These are phyloP conservation scores for Colletotrichum lentis DNA, from an alignment of 2,329 filamentous ascomycete genomes.

Conservation along the genomic window DNA sequence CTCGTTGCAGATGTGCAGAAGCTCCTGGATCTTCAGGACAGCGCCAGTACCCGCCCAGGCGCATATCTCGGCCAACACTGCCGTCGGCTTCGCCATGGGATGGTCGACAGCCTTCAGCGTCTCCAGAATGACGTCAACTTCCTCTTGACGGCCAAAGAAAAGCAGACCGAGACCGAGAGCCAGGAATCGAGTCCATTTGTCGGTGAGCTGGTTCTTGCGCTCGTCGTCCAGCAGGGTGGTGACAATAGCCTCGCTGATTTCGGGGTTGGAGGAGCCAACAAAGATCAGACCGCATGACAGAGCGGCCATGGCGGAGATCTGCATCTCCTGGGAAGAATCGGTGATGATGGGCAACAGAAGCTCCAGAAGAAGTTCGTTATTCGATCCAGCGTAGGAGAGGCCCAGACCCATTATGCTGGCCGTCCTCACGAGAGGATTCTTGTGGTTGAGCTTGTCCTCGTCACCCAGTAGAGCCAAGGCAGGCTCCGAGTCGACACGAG, in stretches of 20 bases:
- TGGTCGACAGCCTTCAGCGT: conserved; percentile 97
- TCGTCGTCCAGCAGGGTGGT: conserved; percentile 94
- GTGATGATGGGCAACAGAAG: conserved; percentile 85
- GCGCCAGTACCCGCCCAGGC: conserved; percentile 98
- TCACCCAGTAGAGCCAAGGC: conserved; percentile 88
- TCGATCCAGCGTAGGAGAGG: conserved; percentile 91
- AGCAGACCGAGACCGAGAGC: conserved; percentile 90
- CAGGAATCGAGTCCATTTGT: conserved; percentile 98
- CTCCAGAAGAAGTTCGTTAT: conserved; percentile 88
- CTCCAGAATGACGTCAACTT: conserved; percentile 97
- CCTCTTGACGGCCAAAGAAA: conserved; percentile 96
- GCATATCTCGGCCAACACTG: conserved; percentile 93
- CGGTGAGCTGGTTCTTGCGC: conserved; percentile 85
- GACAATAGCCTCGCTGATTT: conserved; percentile 91
- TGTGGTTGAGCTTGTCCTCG: conserved; percentile 77
- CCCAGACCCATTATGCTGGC: conserved; percentile 96
- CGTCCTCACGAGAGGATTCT: conserved; percentile 79
- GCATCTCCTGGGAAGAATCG: conserved; percentile 88
- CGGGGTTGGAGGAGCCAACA: conserved; percentile 89
- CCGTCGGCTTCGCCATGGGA: conserved; percentile 95
- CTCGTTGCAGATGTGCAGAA: conserved; percentile 97
- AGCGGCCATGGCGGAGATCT: conserved; percentile 94
- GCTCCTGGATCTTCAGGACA: conserved; percentile 94
- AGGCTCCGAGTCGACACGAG: conserved; percentile 87
- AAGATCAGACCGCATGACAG: conserved; percentile 89